Evolutionary conservation across 345 rosid species (phyloP), one percentile per base, ranked within the genome.

Genomic region (Cardamine occulta): DNA sequence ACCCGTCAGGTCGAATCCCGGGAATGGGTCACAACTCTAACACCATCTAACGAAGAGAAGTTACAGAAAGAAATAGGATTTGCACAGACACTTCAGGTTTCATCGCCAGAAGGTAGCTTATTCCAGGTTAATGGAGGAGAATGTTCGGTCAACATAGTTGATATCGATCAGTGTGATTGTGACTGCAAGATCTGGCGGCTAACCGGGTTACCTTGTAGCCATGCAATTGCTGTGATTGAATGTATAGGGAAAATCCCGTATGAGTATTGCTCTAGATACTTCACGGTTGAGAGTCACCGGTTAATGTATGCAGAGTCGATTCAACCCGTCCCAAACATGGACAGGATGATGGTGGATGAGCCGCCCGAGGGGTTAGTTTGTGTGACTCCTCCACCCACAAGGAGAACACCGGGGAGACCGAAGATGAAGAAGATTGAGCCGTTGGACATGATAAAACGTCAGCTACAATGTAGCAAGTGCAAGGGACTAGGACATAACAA

Each of bases 401-500:
- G 86, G 73, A 87, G 96, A 44, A 87, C 91, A 13, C 91, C 93
- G 8, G 98, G 98, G 17, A 83, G 93, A 62, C 91, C 96, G 5
- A 91, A 90, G 86, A 78, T 73, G 80, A 90, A 90, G 82, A 87
- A 84, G 49, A 77, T 76, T 8, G 96, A 90, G 66, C 82, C 88
- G 8, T 48, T 83, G 5, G 98, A 88, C 44, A 78, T 90, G 51
- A 83, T 83, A 14, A 94, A 86, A 74, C 87, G 97, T 62, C 94
- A 90, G 81, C 92, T 91, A 23, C 98, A 94, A 62, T 94, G 98
- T 81, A 94, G 98, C 87, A 86, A 84, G 81, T 94, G 98, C 89
- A 94, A 94, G 84, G 96, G 98, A 26, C 84, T 91, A 55, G 98
- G 97, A 64, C 98, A 94, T 80, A 94, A 94, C 78, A 91, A 91